These are phyloP conservation scores for Melampsora americana DNA, from an alignment of 1,284 basidiomycete species.

Conservation along the genomic window DNA sequence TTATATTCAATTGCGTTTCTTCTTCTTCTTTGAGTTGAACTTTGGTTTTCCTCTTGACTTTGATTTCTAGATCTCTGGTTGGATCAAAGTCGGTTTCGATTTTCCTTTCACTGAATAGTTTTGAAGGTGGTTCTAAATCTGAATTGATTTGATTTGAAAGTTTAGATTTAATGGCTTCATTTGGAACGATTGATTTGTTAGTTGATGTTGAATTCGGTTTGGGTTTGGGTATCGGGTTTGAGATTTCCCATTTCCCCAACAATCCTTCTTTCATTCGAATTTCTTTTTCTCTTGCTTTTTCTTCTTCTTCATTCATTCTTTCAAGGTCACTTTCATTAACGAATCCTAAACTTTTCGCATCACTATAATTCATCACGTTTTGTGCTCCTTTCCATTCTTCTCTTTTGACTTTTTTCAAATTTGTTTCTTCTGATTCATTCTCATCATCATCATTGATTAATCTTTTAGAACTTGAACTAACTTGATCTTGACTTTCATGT, in stretches of 20 bases:
- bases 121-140: constrained; percentile 11
- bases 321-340: constrained; percentile 66
- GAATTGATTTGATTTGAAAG: not conserved
- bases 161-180: constrained; percentile 12
- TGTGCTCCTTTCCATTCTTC: constrained; percentile 62
- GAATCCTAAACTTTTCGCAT: constrained; percentile 75
- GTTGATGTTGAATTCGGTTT: not conserved
- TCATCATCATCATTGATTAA: not conserved
- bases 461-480: constrained; percentile 57
- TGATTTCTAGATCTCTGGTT: constrained; percentile 11
- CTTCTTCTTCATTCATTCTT: constrained; percentile 51
- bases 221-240: constrained; percentile 52
- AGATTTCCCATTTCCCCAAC: constrained; percentile 78
- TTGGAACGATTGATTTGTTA: not conserved
- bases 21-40: not conserved
- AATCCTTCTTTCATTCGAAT: constrained; percentile 66
- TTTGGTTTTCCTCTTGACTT: constrained; percentile 26
- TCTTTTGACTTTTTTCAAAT: constrained; percentile 53
- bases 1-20: not conserved
- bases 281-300: constrained; percentile 61
- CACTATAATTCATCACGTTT: constrained; percentile 78
- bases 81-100: constrained; percentile 1
- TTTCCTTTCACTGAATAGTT: constrained; percentile 28
- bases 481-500: constrained; percentile 54
- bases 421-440: constrained; percentile 50